Percentiles rank a stretch among this genome's conserved stretches.
These are phyloP conservation scores for Sarocladiaceae sp. DNA, from an alignment of 2,329 filamentous ascomycete genomes.

Conservation along the genomic window DNA sequence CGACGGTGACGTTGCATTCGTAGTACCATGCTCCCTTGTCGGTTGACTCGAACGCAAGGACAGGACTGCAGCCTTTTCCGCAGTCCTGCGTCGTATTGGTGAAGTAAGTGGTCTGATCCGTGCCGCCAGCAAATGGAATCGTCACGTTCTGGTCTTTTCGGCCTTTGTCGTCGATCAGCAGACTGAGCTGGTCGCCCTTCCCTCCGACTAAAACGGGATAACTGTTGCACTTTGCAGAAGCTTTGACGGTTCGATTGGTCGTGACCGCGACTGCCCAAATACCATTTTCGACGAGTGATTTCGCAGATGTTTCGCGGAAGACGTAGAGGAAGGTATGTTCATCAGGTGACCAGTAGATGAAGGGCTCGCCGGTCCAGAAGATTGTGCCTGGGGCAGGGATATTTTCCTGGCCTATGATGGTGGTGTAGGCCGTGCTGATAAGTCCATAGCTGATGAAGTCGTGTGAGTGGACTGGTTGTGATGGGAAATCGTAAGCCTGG, in stretches of 20 bases:
- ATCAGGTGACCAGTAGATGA: constrained; percentile 24
- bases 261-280: constrained; percentile 20
- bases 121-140: constrained; percentile 20
- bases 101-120: constrained; percentile 32
- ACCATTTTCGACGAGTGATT: constrained; percentile 10
- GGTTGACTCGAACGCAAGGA: constrained; percentile 35
- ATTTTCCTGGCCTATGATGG: constrained; percentile 11
- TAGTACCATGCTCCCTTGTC: constrained; percentile 34
- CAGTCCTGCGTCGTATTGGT: constrained; percentile 14
- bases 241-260: constrained; percentile 28
- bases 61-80: constrained; percentile 18
- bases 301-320: constrained; percentile 29
- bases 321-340: constrained; percentile 24
- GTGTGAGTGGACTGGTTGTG: background rate
- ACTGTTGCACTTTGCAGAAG: constrained; percentile 23
- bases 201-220: constrained; percentile 27
- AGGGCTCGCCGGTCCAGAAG: constrained; percentile 23
- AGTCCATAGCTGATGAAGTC: constrained; percentile 33
- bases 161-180: constrained; percentile 16
- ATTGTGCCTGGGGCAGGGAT: constrained; percentile 26
- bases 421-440: constrained; percentile 25
- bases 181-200: constrained; percentile 20
- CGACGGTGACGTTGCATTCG: constrained; percentile 32
- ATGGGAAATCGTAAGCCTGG: background rate
- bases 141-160: constrained; percentile 15